Percentiles rank a stretch among this genome's conserved stretches.
Evolutionary conservation across 1,139 yeast species (phyloP).

Genomic region (Sugiyamaella xylanicola): DNA sequence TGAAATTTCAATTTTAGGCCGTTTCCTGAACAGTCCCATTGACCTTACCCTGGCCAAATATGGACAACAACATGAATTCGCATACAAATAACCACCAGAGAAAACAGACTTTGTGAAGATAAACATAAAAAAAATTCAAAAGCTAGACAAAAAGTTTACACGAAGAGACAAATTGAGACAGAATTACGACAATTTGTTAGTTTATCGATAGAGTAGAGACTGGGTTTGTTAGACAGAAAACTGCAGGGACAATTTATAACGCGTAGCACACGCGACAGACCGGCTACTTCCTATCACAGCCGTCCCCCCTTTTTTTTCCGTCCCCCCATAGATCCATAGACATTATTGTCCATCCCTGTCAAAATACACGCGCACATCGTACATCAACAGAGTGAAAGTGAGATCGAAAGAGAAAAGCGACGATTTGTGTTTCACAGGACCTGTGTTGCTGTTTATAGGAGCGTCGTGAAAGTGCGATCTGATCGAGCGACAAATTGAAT

Average conservation of each 20-base stretch:
- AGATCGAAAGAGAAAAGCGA: neutral
- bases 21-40: neutral
- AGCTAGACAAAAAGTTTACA: neutral
- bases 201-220: neutral
- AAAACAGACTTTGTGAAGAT: neutral
- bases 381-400: neutral
- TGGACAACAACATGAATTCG: neutral
- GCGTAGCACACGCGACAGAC: neutral
- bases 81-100: neutral
- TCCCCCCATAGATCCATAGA: neutral
- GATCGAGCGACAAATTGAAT: too few species aligned
- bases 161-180: neutral
- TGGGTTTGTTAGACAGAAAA: too few species aligned
- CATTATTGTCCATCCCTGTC: neutral
- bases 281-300: neutral
- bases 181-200: neutral
- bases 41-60: slow-evolving; percentile 9
- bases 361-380: neutral
- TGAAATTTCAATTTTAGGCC: slow-evolving; percentile 1
- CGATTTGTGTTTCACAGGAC: neutral
- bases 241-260: neutral
- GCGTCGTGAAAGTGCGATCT: neutral
- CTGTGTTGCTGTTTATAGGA: neutral
- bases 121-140: neutral
- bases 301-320: neutral